phyloP scores from a whole-genome alignment of 129 eudicot genomes.

The Escallonia herrerae region DNA sequence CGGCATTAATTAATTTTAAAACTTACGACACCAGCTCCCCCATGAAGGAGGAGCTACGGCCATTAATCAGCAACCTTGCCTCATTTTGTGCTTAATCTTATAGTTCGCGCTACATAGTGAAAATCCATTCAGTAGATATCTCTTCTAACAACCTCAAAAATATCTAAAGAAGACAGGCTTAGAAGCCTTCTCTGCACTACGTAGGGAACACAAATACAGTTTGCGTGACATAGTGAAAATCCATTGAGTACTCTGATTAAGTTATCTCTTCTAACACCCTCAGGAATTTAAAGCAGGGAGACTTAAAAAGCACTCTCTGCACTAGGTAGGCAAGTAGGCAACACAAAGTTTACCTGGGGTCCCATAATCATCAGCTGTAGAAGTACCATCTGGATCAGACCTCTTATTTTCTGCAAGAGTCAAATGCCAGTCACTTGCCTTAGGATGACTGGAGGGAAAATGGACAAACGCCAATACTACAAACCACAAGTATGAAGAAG shows the following conservation, averaged over 20 bases:
- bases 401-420: slow-evolving; percentile 60
- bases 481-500: slow-evolving; percentile 2
- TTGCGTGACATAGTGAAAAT: neutral
- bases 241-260: neutral
- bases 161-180: neutral
- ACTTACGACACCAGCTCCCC: too few species aligned
- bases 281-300: neutral
- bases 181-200: too few species aligned
- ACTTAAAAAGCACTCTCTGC: slow-evolving; percentile 4
- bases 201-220: too few species aligned
- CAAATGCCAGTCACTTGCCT: slow-evolving; percentile 9
- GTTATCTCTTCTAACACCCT: neutral
- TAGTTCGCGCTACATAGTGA: neutral
- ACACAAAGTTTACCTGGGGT: slow-evolving; percentile 41
- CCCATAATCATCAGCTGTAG: slow-evolving; percentile 50
- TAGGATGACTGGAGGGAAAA: neutral
- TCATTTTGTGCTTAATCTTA: neutral
- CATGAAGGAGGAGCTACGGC: too few species aligned
- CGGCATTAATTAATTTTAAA: too few species aligned
- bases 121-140: too few species aligned
- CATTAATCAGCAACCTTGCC: too few species aligned
- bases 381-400: slow-evolving; percentile 53
- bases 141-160: neutral
- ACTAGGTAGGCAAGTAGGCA: slow-evolving; percentile 1
- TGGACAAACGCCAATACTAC: slow-evolving; percentile 1